Evolutionary conservation across 2,329 filamentous ascomycete species (phyloP).

Genomic region (Penicillium hordei): DNA sequence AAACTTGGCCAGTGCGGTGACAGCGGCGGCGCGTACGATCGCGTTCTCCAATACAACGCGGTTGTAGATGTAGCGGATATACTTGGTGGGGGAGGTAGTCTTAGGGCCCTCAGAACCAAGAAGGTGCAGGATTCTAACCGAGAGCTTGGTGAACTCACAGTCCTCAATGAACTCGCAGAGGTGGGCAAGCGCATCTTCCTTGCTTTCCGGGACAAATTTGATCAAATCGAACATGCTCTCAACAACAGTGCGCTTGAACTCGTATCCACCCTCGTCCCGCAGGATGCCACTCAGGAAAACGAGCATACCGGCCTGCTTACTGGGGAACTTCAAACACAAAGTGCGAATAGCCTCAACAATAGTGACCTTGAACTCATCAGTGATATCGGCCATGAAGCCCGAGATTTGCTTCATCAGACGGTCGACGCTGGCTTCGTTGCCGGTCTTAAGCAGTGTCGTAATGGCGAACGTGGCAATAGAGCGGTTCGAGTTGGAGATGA

Average conservation of each 20-base stretch:
- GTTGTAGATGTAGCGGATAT: constrained; percentile 99
- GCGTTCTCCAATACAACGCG: constrained; percentile 96
- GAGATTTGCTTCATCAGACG: constrained; percentile 98
- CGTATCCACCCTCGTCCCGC: constrained; percentile 93
- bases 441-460: constrained; percentile 95
- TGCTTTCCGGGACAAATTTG: constrained; percentile 92
- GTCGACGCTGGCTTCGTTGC: constrained; percentile 95
- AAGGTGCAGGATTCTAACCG: constrained; percentile 90
- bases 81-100: constrained; percentile 94
- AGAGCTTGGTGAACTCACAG: constrained; percentile 97
- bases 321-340: constrained; percentile 94
- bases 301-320: constrained; percentile 97
- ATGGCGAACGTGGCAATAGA: constrained; percentile 98
- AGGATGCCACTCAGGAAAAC: constrained; percentile 96
- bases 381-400: constrained; percentile 97
- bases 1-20: constrained; percentile 94
- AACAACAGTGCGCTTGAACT: constrained; percentile 96
- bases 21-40: constrained; percentile 89
- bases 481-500: constrained; percentile 95
- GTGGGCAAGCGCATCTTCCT: constrained; percentile 78
- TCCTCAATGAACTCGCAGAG: constrained; percentile 99
- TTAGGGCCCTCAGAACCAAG: constrained; percentile 93
- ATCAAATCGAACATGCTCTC: constrained; percentile 99
- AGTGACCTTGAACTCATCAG: constrained; percentile 99
- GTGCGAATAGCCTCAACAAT: constrained; percentile 98